Percentiles rank a stretch among this genome's conserved stretches.
phyloP scores from a whole-genome alignment of 169 alveolate species.

The Plasmodium fragile region DNA sequence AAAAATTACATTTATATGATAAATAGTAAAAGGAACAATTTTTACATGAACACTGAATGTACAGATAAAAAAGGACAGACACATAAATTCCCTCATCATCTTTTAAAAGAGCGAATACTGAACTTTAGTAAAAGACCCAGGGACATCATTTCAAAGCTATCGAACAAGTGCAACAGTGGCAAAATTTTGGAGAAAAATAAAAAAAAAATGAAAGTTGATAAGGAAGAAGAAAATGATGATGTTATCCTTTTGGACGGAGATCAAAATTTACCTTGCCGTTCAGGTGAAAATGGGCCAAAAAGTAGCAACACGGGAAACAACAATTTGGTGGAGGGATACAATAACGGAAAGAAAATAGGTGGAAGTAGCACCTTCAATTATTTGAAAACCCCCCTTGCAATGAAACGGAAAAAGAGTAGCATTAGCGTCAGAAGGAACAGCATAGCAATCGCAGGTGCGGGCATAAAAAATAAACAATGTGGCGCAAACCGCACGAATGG shows the following conservation, averaged over 20 bases:
- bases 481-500: not conserved
- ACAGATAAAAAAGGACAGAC: not conserved
- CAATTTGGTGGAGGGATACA: not conserved
- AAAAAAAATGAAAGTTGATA: not conserved
- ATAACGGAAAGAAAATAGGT: not conserved
- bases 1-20: not conserved
- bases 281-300: not conserved
- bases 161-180: not conserved
- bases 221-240: not conserved
- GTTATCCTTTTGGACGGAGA: not conserved
- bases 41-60: not conserved
- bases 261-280: slow-evolving; percentile 8
- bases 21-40: not conserved
- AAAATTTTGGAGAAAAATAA: not conserved
- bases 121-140: not conserved
- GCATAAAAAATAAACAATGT: not conserved
- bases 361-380: not conserved
- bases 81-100: not conserved
- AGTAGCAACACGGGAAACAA: not conserved
- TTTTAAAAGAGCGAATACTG: not conserved
- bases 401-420: not conserved
- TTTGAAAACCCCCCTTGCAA: not conserved
- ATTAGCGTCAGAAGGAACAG: not conserved
- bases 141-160: not conserved
- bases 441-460: not conserved